Percentiles rank a stretch among this genome's conserved stretches.
Evolutionary conservation across 2,329 filamentous ascomycete species (phyloP).

Genomic region (Thielaviopsis cerberus): DNA sequence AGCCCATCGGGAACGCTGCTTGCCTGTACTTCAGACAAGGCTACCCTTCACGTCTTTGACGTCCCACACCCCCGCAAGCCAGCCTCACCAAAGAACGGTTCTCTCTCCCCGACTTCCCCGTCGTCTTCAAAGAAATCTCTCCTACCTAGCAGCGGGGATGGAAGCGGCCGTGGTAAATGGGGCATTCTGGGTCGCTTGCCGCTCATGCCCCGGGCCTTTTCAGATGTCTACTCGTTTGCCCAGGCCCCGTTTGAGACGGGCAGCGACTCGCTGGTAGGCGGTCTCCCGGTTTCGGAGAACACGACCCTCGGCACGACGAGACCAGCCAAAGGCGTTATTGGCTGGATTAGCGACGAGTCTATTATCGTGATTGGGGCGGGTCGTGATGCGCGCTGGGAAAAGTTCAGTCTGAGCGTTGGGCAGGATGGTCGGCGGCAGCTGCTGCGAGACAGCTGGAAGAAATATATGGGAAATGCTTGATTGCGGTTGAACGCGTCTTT

Average conservation of each 20-base stretch:
- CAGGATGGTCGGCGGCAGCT: slow-evolving; percentile 49
- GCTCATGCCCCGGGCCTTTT: slow-evolving; percentile 69
- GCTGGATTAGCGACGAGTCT: slow-evolving; percentile 60
- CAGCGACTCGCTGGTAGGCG: slow-evolving; percentile 41
- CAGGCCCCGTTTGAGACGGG: slow-evolving; percentile 68
- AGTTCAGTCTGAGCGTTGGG: slow-evolving; percentile 52
- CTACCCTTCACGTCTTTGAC: slow-evolving; percentile 86
- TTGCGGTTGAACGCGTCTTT: background rate
- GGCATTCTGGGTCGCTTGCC: slow-evolving; percentile 70
- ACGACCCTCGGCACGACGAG: slow-evolving; percentile 32
- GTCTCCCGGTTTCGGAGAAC: slow-evolving; percentile 24
- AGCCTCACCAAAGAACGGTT: background rate
- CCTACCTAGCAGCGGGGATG: slow-evolving; percentile 20
- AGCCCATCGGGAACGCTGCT: slow-evolving; percentile 63
- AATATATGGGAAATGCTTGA: slow-evolving; percentile 39
- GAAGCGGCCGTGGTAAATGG: slow-evolving; percentile 53
- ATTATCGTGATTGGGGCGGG: slow-evolving; percentile 65
- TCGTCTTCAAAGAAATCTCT: slow-evolving; percentile 19
- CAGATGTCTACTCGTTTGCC: slow-evolving; percentile 73
- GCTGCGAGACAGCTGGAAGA: slow-evolving; percentile 62
- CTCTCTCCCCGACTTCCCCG: slow-evolving; percentile 4
- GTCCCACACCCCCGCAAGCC: slow-evolving; percentile 40
- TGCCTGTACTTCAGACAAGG: slow-evolving; percentile 91
- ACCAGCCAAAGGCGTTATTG: slow-evolving; percentile 65
- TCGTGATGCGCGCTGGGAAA: slow-evolving; percentile 70